These are phyloP conservation scores for Calonectria multiphialidica DNA, from an alignment of 2,329 filamentous ascomycete species.

Conservation along the genomic window DNA sequence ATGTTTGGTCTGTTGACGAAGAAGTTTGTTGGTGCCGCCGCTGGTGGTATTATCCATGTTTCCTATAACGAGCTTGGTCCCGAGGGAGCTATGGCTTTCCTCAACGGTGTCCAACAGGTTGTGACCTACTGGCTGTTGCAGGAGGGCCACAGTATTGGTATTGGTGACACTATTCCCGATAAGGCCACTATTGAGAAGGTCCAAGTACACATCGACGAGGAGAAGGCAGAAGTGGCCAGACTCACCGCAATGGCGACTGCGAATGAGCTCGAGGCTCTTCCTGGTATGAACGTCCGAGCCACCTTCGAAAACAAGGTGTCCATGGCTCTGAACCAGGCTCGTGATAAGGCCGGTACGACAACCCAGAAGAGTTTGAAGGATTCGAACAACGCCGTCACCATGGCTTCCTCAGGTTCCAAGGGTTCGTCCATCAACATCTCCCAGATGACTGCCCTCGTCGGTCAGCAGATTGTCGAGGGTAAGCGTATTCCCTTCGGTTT, in stretches of 20 bases:
- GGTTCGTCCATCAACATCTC: slow-evolving; percentile 99
- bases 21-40: slow-evolving; percentile 91
- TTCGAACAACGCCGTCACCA: slow-evolving; percentile 95
- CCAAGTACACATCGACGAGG: slow-evolving; percentile 81
- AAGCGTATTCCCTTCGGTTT: slow-evolving; percentile 99
- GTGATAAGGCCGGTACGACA: slow-evolving; percentile 94
- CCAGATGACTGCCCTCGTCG: slow-evolving; percentile 98
- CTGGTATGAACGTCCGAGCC: slow-evolving; percentile 98
- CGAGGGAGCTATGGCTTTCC: slow-evolving; percentile 89
- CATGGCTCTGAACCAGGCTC: slow-evolving; percentile 91
- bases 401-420: slow-evolving; percentile 97
- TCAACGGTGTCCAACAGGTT: slow-evolving; percentile 94
- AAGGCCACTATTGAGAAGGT: slow-evolving; percentile 86
- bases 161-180: slow-evolving; percentile 97
- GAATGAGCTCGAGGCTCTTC: slow-evolving; percentile 90
- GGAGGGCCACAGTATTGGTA: slow-evolving; percentile 97
- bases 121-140: slow-evolving; percentile 98
- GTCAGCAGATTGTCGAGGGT: slow-evolving; percentile 97
- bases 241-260: slow-evolving; percentile 84
- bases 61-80: slow-evolving; percentile 96
- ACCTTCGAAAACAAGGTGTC: slow-evolving; percentile 99
- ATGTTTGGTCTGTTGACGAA: slow-evolving; percentile 93
- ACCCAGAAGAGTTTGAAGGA: slow-evolving; percentile 95
- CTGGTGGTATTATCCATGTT: slow-evolving; percentile 93
- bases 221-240: slow-evolving; percentile 84